phyloP scores from a whole-genome alignment of 2,329 filamentous ascomycete genomes.

The Fusarium marasasianum region DNA sequence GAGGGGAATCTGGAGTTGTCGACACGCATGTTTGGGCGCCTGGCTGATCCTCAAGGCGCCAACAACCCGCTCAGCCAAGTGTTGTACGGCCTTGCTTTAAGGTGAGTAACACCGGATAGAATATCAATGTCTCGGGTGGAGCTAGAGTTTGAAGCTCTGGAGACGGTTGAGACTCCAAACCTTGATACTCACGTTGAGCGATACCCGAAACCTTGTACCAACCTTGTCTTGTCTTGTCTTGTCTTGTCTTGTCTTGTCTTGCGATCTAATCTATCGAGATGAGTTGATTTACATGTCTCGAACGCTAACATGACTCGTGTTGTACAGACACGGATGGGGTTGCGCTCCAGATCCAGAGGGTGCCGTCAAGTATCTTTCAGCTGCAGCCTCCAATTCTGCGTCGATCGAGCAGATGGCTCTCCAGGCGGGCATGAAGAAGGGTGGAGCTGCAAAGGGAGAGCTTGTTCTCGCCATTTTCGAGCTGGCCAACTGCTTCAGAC shows the following conservation, averaged over 20 bases:
- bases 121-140: slow-evolving; percentile 23
- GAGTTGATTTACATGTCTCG: neutral
- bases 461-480: slow-evolving; percentile 96
- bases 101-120: slow-evolving; percentile 58
- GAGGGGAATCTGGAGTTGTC: slow-evolving; percentile 79
- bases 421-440: slow-evolving; percentile 87
- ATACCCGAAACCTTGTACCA: neutral
- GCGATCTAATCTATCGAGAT: neutral
- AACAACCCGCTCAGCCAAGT: slow-evolving; percentile 97
- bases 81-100: slow-evolving; percentile 88
- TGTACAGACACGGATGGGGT: slow-evolving; percentile 87
- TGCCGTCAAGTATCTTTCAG: slow-evolving; percentile 85
- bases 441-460: slow-evolving; percentile 94
- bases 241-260: neutral
- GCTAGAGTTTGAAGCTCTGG: slow-evolving; percentile 15
- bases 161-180: slow-evolving; percentile 12
- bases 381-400: slow-evolving; percentile 90
- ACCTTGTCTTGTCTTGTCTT: neutral
- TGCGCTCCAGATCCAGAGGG: slow-evolving; percentile 75
- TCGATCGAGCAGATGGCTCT: slow-evolving; percentile 87
- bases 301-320: slow-evolving; percentile 28
- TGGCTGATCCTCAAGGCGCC: slow-evolving; percentile 84
- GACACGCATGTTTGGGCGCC: slow-evolving; percentile 82
- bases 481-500: slow-evolving; percentile 89
- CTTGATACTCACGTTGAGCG: neutral